These are phyloP conservation scores for Blastobotrys apis DNA, from an alignment of 1,139 yeast genomes.

Conservation along the genomic window DNA sequence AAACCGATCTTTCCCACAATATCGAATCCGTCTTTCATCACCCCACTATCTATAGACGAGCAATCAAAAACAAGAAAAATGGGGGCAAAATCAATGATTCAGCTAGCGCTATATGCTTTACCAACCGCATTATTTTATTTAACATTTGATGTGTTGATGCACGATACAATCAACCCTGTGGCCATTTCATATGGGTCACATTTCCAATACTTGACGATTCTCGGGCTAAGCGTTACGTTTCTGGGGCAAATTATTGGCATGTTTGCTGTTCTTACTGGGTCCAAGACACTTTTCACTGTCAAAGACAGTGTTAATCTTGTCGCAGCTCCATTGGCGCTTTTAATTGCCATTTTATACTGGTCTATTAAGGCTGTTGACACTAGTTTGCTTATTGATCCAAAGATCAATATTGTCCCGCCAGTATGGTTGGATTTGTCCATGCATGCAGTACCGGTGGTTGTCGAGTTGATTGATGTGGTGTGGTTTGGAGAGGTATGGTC, in stretches of 20 bases:
- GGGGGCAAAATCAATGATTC: background rate
- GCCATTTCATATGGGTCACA: slow-evolving; percentile 21
- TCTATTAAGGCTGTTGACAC: slow-evolving; percentile 27
- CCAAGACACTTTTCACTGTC: slow-evolving; percentile 18
- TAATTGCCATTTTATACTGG: slow-evolving; percentile 34
- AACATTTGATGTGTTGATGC: slow-evolving; percentile 10
- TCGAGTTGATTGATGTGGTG: slow-evolving; percentile 28
- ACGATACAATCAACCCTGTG: slow-evolving; percentile 12
- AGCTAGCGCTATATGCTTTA: slow-evolving; percentile 11
- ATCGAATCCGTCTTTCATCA: no score
- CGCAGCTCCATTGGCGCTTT: slow-evolving; percentile 33
- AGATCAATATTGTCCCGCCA: slow-evolving; percentile 23
- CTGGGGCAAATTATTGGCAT: slow-evolving; percentile 28
- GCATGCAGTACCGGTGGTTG: slow-evolving; percentile 32
- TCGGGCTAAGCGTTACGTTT: slow-evolving; percentile 28
- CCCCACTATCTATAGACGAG: no score
- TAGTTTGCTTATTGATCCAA: slow-evolving; percentile 28
- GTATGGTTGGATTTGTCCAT: slow-evolving; percentile 29
- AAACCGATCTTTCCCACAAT: no score
- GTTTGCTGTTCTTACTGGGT: slow-evolving; percentile 25
- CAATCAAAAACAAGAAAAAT: background rate
- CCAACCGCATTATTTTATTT: slow-evolving; percentile 12
- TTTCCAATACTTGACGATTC: slow-evolving; percentile 33
- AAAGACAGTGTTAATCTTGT: slow-evolving; percentile 24
- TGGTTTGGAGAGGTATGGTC: slow-evolving; percentile 26